Evolutionary conservation across 768 basidiomycete species (phyloP), one percentile per base, ranked within the genome.

Genomic region (Termitomyces eurrhizus): DNA sequence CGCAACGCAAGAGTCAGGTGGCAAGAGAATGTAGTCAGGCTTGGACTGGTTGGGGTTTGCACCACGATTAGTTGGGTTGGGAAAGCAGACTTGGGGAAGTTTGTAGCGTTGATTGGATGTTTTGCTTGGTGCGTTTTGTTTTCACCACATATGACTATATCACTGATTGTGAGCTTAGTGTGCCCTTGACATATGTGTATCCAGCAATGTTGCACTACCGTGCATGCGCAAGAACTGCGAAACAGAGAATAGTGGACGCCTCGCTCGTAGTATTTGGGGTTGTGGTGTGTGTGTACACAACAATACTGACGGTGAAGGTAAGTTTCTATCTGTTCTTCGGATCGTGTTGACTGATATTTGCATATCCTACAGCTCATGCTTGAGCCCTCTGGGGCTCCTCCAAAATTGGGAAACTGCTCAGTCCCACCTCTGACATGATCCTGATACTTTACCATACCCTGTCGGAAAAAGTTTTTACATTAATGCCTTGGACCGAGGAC

Each of bases 171-270:
- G 18, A 49, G 46, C 50, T 58, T 50, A 96, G 95, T 67, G 88
- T 97, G 9, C 96, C 96, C 11, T 77, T 98, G 62, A 95, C 94
- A 72, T 95, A 92, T 72, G 87, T 95, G 52, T 98, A 97, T 68
- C 96, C 95, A 4, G 87, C 95, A 7, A 87, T 97, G 89, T 73
- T 97, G 62, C 95, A 96, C 71, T 90, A 93, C 76, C 90, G 83
- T 74, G 90, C 89, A 21, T 87, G 87, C 64, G 89, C 95, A 14
- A 80, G 77, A 62, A 93, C 91, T 1, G 77, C 78, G 62, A 82
- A 68, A 66, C 78, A 88, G 73, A 92, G 88, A 69, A 42, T 79
- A 7, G 76, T 75, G 1, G 95, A 98, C 70, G 86, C 87, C 49
- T 74, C 80, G 33, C 76, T 98, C 67, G 83, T 93, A 62, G 68